Base-by-base conservation (phyloP, 73 alveolate species). In the Symbiodinium pilosum region DNA sequence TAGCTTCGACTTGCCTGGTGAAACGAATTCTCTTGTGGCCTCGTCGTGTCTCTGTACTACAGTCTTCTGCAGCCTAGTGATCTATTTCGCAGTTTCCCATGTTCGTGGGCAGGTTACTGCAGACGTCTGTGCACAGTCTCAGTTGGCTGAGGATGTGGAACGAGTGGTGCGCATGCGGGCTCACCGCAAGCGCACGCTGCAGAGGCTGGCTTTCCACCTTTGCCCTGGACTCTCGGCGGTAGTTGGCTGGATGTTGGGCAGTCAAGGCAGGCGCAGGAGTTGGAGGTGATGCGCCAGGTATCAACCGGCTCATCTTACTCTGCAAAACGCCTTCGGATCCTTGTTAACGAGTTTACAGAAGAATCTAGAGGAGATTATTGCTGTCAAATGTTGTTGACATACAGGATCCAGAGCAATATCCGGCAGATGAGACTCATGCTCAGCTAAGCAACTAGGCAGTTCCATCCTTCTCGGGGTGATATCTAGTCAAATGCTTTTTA, bases 121-220 rank as follows among this genome's bases (percentile, higher is more conserved):
- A 24, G 77, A 30, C n/a, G 77, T 1, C 28, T 56, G 20, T n/a
- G n/a, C n/a, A n/a, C n/a, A n/a, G n/a, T n/a, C 26, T 28, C 30
- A 34, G 26, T 52, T 7, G 54, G 38, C 43, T 21, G 34, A 56
- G 87, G 43, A 14, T 11, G 69, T 59, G 77, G 95, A 89, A 71
- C 86, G 95, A 40, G 87, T 84, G 71, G 51, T 89, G 73, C 86
- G 95, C 40, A 89, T 89, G 95, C 87, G 95, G 0, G 42, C 75
- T n/a, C 95, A 89, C 47, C 95, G 95, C 51, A 89, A 89, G 95
- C 86, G 95, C 14, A 89, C 95, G 75, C 75, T 89, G 95, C 95
- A 89, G 34, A 84, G 95, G 51, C 86, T 89, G 43, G 75, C 87
- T 44, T 89, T 89, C 86, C 43, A 89, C 84, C 73, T 89, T 6